A percentile compares a stretch with the other conserved stretches of the same genome.
Conservation (phyloP, 805 yeast genomes). For the Hanseniaspora pseudoguilliermondii region DNA sequence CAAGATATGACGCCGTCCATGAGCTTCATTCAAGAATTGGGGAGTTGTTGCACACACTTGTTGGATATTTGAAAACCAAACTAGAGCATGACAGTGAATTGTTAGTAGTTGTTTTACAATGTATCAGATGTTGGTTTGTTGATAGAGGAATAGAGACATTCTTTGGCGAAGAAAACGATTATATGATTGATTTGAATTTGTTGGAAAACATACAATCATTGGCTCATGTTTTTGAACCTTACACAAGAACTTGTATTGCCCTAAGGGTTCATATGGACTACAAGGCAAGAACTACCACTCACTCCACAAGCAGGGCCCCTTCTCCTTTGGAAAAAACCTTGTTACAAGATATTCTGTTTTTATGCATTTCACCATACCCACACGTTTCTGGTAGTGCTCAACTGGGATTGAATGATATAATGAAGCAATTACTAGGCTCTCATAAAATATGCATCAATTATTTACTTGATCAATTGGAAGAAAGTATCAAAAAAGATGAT, state of each 20-base stretch:
- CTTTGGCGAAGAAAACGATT: constrained; percentile 41
- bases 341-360: constrained; percentile 48
- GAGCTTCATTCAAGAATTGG: constrained; percentile 49
- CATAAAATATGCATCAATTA: constrained; percentile 41
- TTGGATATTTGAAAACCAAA: constrained; percentile 34
- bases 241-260: constrained; percentile 67
- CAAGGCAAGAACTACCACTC: constrained; percentile 56
- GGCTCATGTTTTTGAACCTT: constrained; percentile 51
- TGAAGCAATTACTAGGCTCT: constrained; percentile 58
- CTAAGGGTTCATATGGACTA: constrained; percentile 64
- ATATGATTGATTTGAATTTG: constrained; percentile 42
- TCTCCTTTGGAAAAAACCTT: constrained; percentile 50
- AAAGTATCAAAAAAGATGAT: constrained; percentile 38
- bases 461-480: constrained; percentile 37
- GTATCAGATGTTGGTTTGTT: constrained; percentile 61
- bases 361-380: constrained; percentile 58
- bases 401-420: constrained; percentile 48
- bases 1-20: constrained; percentile 44
- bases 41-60: constrained; percentile 46
- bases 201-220: constrained; percentile 50
- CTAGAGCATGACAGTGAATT: constrained; percentile 53
- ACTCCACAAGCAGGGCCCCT: constrained; percentile 60
- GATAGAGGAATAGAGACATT: constrained; percentile 67
- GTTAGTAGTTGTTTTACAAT: constrained; percentile 48
- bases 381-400: constrained; percentile 63